Percentiles rank a stretch among this genome's conserved stretches.
Conservation (phyloP, 164 flowering plant genomes). For the Vitis rotundifolia region DNA sequence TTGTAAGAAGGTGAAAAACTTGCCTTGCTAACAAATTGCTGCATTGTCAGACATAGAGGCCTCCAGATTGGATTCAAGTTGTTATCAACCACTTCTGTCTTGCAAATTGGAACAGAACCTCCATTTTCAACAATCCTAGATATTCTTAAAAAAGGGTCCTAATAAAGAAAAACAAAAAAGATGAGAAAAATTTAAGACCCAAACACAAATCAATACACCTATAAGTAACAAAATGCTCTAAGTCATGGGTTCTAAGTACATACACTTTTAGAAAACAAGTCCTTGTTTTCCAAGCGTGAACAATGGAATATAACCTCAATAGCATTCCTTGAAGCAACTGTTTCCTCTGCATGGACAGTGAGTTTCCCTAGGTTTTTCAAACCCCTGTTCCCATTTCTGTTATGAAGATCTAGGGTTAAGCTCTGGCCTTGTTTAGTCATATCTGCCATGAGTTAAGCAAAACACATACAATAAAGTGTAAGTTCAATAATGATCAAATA, state of each 20-base stretch:
- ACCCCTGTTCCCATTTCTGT: conserved; percentile 24
- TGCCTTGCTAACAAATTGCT: conserved; percentile 84
- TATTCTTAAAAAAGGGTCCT: conserved; percentile 92
- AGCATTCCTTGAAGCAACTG: conserved; percentile 57
- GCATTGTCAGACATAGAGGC: conserved; percentile 62
- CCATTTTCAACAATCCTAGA: conserved; percentile 76
- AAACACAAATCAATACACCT: not conserved
- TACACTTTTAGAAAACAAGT: conserved; percentile 87
- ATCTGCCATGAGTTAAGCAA: conserved; percentile 43
- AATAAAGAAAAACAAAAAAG: conserved; percentile 4
- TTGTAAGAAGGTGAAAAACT: conserved; percentile 15
- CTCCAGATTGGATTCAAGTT: conserved; percentile 80
- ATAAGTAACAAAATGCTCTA: conserved; percentile 2
- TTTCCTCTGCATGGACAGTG: conserved; percentile 81
- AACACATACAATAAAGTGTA: not conserved
- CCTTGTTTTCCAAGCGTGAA: conserved; percentile 65
- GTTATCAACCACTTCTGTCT: conserved; percentile 81
- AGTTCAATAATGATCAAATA: not conserved
- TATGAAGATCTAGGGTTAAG: conserved; percentile 50
- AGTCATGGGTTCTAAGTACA: conserved; percentile 15
- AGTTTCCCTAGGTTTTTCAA: conserved; percentile 45
- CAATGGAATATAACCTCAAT: conserved; percentile 70
- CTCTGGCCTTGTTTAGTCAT: conserved; percentile 47
- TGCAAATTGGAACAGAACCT: conserved; percentile 70
- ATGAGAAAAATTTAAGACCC: not conserved